Conservation (phyloP, 257 asterid species). For the Rehmannia glutinosa region DNA sequence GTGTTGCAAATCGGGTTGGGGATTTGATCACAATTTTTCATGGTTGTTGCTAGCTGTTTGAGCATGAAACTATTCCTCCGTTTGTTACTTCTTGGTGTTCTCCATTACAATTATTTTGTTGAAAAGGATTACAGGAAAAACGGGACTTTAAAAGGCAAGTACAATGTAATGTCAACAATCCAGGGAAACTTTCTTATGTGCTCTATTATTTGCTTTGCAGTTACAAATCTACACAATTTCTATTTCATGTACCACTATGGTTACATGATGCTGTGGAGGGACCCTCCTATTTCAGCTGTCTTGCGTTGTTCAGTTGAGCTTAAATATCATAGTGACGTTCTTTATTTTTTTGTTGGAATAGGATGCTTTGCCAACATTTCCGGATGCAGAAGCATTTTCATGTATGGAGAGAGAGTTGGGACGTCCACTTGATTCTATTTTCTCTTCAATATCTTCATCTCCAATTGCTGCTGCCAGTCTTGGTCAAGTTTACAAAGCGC, state of each 20-base stretch:
- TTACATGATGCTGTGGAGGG: background rate
- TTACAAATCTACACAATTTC: no score
- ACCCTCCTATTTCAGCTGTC: background rate
- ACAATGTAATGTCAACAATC: no score
- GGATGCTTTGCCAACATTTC: constrained; percentile 99
- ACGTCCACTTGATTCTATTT: constrained; percentile 66
- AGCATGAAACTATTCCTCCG: background rate
- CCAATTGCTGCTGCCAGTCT: constrained; percentile 99
- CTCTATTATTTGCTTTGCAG: no score
- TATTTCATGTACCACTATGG: no score
- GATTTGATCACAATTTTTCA: background rate
- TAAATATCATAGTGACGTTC: background rate
- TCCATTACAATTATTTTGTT: no score
- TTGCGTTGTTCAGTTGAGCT: background rate
- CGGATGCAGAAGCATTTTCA: constrained; percentile 91
- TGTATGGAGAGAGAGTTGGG: constrained; percentile 93
- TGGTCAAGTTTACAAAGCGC: constrained; percentile 98
- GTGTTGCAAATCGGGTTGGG: no score
- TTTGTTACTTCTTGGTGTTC: background rate
- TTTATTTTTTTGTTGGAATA: constrained; percentile 27
- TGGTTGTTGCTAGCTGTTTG: background rate
- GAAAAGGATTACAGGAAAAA: no score
- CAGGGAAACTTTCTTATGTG: no score
- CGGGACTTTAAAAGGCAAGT: no score
- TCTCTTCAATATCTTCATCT: constrained; percentile 79